Percentiles rank a stretch among this genome's conserved stretches.
Conservation (phyloP, 2,329 filamentous ascomycete species). For the Beauveria brongniartii region DNA sequence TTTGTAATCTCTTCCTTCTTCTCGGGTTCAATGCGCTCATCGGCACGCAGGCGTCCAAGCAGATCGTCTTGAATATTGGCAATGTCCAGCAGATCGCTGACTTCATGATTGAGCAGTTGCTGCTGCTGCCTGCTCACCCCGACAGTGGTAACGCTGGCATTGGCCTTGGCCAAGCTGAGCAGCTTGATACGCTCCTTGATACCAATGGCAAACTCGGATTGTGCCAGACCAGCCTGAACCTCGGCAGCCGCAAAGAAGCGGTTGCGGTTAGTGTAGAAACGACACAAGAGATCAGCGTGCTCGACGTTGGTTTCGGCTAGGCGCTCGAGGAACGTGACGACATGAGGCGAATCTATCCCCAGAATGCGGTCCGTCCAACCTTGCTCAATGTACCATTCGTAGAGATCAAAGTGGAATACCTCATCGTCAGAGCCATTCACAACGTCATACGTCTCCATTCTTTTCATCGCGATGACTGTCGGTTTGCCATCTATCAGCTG, state of each 20-base stretch:
- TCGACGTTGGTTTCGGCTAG: constrained; percentile 63
- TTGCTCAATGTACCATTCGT: constrained; percentile 90
- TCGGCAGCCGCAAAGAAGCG: constrained; percentile 80
- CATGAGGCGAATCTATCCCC: constrained; percentile 74
- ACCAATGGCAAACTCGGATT: constrained; percentile 70
- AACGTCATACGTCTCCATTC: constrained; percentile 81
- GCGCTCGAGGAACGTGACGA: constrained; percentile 76
- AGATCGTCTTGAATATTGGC: constrained; percentile 94
- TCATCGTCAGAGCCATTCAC: constrained; percentile 85
- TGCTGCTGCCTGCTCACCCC: constrained; percentile 72
- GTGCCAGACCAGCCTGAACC: constrained; percentile 76
- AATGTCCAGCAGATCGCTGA: constrained; percentile 80
- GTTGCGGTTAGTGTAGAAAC: constrained; percentile 79
- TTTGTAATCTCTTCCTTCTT: constrained; percentile 56
- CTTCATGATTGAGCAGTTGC: constrained; percentile 76
- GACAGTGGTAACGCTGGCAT: constrained; percentile 74
- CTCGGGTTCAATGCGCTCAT: constrained; percentile 58
- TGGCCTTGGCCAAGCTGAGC: constrained; percentile 83
- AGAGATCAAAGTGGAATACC: constrained; percentile 92
- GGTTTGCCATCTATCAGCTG: constrained; percentile 70
- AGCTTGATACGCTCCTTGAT: constrained; percentile 83
- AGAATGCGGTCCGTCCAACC: constrained; percentile 81
- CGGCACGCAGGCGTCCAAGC: constrained; percentile 65
- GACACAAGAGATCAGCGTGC: constrained; percentile 86
- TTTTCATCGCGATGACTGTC: constrained; percentile 68